Percentiles rank a stretch among this genome's conserved stretches.
Conservation (phyloP, 164 flowering plant genomes). For the Annona squamosa region DNA sequence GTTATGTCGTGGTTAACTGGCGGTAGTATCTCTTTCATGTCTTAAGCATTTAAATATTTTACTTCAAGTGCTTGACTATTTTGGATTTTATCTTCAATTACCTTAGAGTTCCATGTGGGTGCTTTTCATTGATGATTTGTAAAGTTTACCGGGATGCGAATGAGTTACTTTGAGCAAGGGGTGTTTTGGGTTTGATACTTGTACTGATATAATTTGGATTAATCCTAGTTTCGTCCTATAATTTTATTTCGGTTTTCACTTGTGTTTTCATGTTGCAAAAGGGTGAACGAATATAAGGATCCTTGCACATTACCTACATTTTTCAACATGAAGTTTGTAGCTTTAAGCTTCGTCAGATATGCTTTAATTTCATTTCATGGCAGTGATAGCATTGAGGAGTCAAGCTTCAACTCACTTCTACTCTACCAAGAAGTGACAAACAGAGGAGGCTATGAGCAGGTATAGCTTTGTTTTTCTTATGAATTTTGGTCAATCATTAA, state of each 20-base stretch:
- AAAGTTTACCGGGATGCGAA: neutral
- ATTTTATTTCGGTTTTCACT: neutral
- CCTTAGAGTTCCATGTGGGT: neutral
- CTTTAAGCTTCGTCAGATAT: neutral
- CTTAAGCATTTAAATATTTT: too few relatives aligned
- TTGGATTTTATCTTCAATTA: neutral
- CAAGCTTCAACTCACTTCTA: conserved; percentile 24
- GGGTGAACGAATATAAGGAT: neutral
- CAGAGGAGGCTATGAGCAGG: conserved; percentile 42
- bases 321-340: neutral
- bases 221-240: neutral
- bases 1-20: neutral
- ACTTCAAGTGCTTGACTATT: neutral
- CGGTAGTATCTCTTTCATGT: neutral
- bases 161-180: neutral
- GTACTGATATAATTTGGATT: neutral
- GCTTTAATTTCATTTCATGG: neutral
- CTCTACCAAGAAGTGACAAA: conserved; percentile 35
- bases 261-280: neutral
- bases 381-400: conserved; percentile 25
- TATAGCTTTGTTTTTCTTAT: conserved; percentile 6
- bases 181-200: neutral
- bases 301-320: neutral
- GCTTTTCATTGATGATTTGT: neutral
- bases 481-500: neutral